Evolutionary conservation across 768 basidiomycete genomes (phyloP).

Genomic region (Serendipita sp.): DNA sequence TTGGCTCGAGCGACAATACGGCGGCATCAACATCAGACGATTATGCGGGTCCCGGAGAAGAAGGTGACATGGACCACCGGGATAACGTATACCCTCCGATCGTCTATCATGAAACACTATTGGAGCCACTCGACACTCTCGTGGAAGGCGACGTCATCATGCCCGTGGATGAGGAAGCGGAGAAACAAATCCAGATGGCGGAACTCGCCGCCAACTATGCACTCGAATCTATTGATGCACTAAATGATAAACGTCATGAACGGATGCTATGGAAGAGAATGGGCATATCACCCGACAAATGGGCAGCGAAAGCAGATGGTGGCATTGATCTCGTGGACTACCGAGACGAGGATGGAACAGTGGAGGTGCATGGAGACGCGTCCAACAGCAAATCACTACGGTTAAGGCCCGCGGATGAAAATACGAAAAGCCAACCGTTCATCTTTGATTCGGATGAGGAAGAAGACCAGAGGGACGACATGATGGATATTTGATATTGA

Average conservation of each 20-base stretch:
- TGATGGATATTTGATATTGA: neutral
- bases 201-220: neutral
- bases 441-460: neutral
- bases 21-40: neutral
- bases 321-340: neutral
- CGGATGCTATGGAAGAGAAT: neutral
- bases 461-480: neutral
- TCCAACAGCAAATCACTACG: neutral
- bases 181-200: neutral
- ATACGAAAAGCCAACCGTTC: neutral
- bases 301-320: neutral
- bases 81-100: neutral
- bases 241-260: neutral
- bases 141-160: neutral
- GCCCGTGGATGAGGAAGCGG: neutral
- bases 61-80: neutral
- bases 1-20: neutral
- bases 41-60: neutral
- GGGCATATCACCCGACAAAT: neutral
- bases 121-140: neutral
- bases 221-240: neutral
- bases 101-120: neutral
- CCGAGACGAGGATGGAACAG: neutral
- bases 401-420: neutral
- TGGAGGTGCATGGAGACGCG: neutral